phyloP scores from a whole-genome alignment of 2,329 filamentous ascomycete genomes.

The Fusarium sp. region DNA sequence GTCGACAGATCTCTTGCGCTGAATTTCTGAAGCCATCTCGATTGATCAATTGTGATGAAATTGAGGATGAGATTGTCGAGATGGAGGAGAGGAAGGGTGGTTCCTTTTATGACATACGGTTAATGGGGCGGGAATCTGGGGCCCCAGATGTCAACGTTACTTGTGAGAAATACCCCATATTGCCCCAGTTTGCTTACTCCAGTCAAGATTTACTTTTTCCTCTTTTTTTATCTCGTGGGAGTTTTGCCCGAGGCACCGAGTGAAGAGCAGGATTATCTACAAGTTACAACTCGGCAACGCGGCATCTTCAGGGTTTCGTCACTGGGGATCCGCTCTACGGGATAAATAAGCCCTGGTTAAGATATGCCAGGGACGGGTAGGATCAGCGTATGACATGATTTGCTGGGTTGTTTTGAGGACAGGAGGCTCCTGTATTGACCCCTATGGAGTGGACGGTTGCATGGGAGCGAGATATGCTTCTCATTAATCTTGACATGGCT shows the following conservation, averaged over 20 bases:
- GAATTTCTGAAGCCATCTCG: slow-evolving; percentile 22
- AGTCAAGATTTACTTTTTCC: background rate
- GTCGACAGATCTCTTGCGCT: slow-evolving; percentile 28
- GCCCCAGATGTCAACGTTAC: slow-evolving; percentile 11
- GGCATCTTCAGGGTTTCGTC: slow-evolving; percentile 14
- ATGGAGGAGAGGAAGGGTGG: too few relatives aligned
- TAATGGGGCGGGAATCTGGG: background rate
- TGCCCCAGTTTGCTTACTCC: background rate
- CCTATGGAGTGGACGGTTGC: background rate
- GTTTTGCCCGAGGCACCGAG: slow-evolving; percentile 27
- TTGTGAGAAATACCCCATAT: background rate
- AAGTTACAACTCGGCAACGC: slow-evolving; percentile 20
- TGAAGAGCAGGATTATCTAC: background rate
- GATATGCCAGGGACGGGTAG: background rate
- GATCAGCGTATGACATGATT: slow-evolving; percentile 12
- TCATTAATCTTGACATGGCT: background rate
- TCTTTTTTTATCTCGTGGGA: background rate
- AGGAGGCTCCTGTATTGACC: background rate
- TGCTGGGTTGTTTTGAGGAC: background rate
- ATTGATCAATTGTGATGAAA: background rate
- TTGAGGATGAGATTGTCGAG: background rate
- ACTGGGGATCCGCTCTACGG: slow-evolving; percentile 8
- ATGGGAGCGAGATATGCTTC: background rate
- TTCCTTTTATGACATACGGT: background rate
- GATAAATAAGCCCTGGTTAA: background rate